Evolutionary conservation across 768 basidiomycete genomes (phyloP).

Genomic region (Amyloporia xantha): DNA sequence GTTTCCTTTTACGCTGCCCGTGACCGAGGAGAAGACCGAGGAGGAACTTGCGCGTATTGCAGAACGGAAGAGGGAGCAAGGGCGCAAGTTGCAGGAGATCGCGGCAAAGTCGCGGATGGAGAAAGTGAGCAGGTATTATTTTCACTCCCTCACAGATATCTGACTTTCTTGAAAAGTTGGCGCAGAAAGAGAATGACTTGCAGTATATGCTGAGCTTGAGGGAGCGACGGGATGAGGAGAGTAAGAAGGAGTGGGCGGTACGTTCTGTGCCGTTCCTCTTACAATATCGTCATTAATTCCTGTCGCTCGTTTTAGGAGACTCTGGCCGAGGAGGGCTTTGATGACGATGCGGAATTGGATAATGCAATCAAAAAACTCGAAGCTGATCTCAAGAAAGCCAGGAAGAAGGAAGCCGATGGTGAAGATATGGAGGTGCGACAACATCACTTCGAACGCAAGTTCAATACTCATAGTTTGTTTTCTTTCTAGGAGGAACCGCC

Average conservation of each 20-base stretch:
- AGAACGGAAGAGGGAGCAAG: conserved; percentile 82
- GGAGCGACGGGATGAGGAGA: conserved; percentile 51
- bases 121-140: conserved; percentile 74
- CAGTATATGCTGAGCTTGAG: conserved; percentile 57
- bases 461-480: too few species aligned
- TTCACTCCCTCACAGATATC: neutral
- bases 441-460: neutral
- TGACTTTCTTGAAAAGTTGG: conserved; percentile 44
- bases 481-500: conserved; percentile 43
- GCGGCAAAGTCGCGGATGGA: conserved; percentile 80
- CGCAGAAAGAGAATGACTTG: conserved; percentile 72
- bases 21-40: conserved; percentile 79
- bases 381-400: conserved; percentile 60
- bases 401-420: conserved; percentile 72
- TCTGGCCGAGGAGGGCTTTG: conserved; percentile 63
- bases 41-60: conserved; percentile 76
- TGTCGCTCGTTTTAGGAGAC: conserved; percentile 35
- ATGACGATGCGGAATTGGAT: conserved; percentile 73
- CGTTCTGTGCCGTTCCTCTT: conserved; percentile 15
- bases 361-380: conserved; percentile 86
- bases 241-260: conserved; percentile 74
- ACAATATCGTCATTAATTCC: neutral
- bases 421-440: conserved; percentile 45
- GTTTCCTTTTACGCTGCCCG: conserved; percentile 68
- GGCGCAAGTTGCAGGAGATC: conserved; percentile 83